A percentile compares a stretch with the other conserved stretches of the same genome.
These are phyloP conservation scores for Aspergillus neoniger DNA, from an alignment of 2,329 filamentous ascomycete genomes.

Conservation along the genomic window DNA sequence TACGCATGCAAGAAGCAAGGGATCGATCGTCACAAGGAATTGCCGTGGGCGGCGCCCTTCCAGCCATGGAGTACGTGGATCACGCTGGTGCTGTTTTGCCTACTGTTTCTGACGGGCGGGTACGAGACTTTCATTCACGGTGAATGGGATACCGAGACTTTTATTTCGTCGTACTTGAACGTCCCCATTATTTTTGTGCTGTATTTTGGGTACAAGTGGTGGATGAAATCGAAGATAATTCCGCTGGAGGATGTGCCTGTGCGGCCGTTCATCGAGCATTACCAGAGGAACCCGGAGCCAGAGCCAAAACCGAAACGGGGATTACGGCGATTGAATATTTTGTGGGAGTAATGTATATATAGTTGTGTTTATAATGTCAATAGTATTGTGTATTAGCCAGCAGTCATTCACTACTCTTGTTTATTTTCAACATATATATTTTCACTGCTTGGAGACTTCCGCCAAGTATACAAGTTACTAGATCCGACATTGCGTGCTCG, in stretches of 20 bases:
- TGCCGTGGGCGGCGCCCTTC: slow-evolving; percentile 53
- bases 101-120: slow-evolving; percentile 69
- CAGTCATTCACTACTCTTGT: background rate
- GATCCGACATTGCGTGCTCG: too few relatives aligned
- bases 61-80: slow-evolving; percentile 64
- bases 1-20: slow-evolving; percentile 44
- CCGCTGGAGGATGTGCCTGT: slow-evolving; percentile 36
- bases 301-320: slow-evolving; percentile 25
- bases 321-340: slow-evolving; percentile 26
- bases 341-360: slow-evolving; percentile 24
- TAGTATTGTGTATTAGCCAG: background rate
- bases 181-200: slow-evolving; percentile 58
- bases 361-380: background rate
- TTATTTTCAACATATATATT: background rate
- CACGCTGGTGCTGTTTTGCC: slow-evolving; percentile 55
- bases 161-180: slow-evolving; percentile 61
- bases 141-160: slow-evolving; percentile 58
- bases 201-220: slow-evolving; percentile 46
- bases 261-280: slow-evolving; percentile 37
- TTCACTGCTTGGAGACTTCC: background rate
- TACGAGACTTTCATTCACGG: slow-evolving; percentile 52
- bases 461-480: too few relatives aligned
- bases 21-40: slow-evolving; percentile 32
- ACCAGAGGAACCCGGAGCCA: slow-evolving; percentile 30
- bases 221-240: slow-evolving; percentile 41